Evolutionary conservation across 192 early-diverging fungal genomes (phyloP), one percentile per base, ranked within the genome.

Genomic region (Coemansia sp.): DNA sequence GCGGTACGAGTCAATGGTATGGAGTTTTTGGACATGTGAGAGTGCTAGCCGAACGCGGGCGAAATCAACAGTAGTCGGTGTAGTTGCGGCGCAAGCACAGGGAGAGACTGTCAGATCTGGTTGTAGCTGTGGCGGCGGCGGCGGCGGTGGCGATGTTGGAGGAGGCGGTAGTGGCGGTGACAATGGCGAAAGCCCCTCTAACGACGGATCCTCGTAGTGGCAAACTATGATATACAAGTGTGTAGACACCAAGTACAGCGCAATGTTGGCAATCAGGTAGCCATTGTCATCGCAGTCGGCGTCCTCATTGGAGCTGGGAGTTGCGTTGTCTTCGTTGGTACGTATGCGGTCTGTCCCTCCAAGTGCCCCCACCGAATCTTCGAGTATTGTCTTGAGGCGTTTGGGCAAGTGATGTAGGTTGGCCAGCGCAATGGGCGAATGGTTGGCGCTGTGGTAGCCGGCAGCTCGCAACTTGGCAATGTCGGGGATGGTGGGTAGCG

Each of bases 201-300:
- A 6, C 27, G 73, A 41, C 53, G 66, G 40, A 24, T 71, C 65
- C 60, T 83, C 81, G 62, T 83, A 83, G 61, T 85, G 83, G 68
- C 74, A 80, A 34, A 85, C 68, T 74, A 80, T 72, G 53, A 85
- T 69, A 8, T 72, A 72, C 55, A 85, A 41, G 36, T 66, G 69
- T 47, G 74, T 65, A 5, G 83, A 85, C 38, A 85, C 83, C 46
- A 85, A 72, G 50, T 80, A 80, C 47, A 85, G 66, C 18, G 70
- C 78, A 64, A 85, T 80, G 52, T 76, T 79, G 43, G 83, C 83
- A 71, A 85, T 74, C 65, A 85, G 46, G 62, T 85, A 85, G 41
- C 24, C 40, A 47, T 29, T 38, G 55, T 60, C 31, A 49, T 31
- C 44, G 55, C 34, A 47, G 68, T 34, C 57, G 41, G 16, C 33